Percentiles rank a stretch among this genome's conserved stretches.
Evolutionary conservation across 371 early-diverging fungal species (phyloP).

Genomic region (Nematocida major): DNA sequence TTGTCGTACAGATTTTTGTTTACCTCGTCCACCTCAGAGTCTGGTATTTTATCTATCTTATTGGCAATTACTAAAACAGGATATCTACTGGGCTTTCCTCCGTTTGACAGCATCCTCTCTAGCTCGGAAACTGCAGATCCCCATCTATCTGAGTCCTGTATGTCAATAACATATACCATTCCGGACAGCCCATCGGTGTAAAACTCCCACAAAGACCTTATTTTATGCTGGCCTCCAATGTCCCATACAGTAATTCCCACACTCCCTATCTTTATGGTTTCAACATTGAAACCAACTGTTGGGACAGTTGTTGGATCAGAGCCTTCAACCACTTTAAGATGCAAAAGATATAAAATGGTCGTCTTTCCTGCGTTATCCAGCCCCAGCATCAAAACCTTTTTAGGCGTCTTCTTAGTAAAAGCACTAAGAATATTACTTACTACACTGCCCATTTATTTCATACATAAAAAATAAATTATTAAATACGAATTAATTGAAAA

Average conservation of each 20-base stretch:
- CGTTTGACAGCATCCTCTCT: constrained; percentile 55
- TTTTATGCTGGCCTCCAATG: constrained; percentile 66
- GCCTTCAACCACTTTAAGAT: constrained; percentile 83
- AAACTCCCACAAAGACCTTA: constrained; percentile 65
- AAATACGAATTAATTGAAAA: constrained; percentile 29
- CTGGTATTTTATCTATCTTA: constrained; percentile 53
- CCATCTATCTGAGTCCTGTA: constrained; percentile 80
- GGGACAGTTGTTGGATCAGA: constrained; percentile 77
- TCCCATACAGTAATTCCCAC: constrained; percentile 65
- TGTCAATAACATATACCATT: constrained; percentile 85
- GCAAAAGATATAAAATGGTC: constrained; percentile 71
- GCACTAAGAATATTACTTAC: constrained; percentile 40
- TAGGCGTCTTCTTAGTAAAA: constrained; percentile 28
- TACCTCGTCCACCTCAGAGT: constrained; percentile 38
- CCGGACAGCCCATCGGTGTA: constrained; percentile 64
- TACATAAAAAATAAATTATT: constrained; percentile 43
- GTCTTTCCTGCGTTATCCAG: constrained; percentile 73
- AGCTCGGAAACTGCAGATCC: constrained; percentile 71
- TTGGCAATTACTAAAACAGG: constrained; percentile 59
- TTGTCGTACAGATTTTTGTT: constrained; percentile 13
- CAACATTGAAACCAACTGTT: constrained; percentile 69
- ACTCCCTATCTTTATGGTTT: constrained; percentile 62
- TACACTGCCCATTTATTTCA: constrained; percentile 45
- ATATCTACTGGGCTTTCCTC: constrained; percentile 26
- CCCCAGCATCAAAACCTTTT: constrained; percentile 68